A percentile compares a stretch with the other conserved stretches of the same genome.
Evolutionary conservation across 495 filamentous ascomycete species (phyloP).

Genomic region (Aspergillus kassunensis): DNA sequence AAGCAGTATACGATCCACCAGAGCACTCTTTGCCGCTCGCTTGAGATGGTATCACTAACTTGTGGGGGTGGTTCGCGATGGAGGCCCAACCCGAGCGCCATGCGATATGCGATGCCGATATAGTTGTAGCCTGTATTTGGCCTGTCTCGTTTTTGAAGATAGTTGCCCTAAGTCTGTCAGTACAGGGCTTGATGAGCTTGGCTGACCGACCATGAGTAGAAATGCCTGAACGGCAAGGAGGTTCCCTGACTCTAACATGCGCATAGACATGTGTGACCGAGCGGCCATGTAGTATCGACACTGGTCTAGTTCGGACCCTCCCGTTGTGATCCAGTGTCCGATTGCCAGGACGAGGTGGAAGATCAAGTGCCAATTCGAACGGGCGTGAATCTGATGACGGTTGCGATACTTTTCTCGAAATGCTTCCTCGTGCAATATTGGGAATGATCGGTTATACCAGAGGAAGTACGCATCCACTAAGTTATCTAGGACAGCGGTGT

Average conservation of each 20-base stretch:
- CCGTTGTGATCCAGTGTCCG: constrained; percentile 18
- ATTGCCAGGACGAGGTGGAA: constrained; percentile 25
- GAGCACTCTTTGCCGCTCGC: constrained; percentile 17
- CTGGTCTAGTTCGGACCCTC: constrained; percentile 10
- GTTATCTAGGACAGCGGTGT: constrained; percentile 8
- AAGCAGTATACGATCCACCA: constrained; percentile 28
- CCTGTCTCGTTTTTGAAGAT: constrained; percentile 22
- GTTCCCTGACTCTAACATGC: constrained; percentile 24
- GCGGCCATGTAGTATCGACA: constrained; percentile 21
- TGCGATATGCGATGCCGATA: constrained; percentile 37
- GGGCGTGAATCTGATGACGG: constrained; percentile 10
- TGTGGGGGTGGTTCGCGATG: constrained; percentile 30
- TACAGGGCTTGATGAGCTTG: neutral
- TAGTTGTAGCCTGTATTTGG: constrained; percentile 26
- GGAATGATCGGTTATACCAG: constrained; percentile 19
- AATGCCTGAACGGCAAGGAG: constrained; percentile 24
- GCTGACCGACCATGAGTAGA: constrained; percentile 20
- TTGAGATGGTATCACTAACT: constrained; percentile 7
- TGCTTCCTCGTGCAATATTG: constrained; percentile 22
- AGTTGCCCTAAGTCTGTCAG: constrained; percentile 14
- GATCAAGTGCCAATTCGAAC: constrained; percentile 19
- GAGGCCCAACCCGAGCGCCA: constrained; percentile 44
- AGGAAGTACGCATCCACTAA: constrained; percentile 26
- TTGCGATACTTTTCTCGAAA: constrained; percentile 17
- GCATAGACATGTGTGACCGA: constrained; percentile 23